Conservation (phyloP, 176 grass and related monocot species). For the Pontederia paniculata region DNA sequence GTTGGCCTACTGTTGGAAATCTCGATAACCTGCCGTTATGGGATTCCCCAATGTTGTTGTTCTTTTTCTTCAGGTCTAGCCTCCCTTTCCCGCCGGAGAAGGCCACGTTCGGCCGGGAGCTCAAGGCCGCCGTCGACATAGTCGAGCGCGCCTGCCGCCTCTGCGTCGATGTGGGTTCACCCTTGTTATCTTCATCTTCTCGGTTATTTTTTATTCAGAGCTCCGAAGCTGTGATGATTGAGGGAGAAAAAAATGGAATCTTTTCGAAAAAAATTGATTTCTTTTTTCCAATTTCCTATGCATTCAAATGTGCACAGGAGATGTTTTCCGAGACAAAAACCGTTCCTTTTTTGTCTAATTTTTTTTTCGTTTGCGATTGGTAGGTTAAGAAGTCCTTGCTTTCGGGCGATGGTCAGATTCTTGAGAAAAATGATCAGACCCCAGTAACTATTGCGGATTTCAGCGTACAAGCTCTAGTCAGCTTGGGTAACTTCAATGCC, state of each 20-base stretch:
- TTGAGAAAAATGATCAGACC: slow-evolving; percentile 72
- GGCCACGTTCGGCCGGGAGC: slow-evolving; percentile 46
- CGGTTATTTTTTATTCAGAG: slow-evolving; percentile 2
- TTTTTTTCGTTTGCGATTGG: slow-evolving; percentile 5
- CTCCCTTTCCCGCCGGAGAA: slow-evolving; percentile 49
- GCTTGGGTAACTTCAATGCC: slow-evolving; percentile 44
- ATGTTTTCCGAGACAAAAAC: background rate
- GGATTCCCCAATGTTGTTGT: too few relatives aligned
- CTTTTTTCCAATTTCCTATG: background rate
- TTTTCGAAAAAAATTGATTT: background rate
- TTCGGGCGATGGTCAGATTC: slow-evolving; percentile 46
- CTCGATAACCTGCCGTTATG: too few relatives aligned
- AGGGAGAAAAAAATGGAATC: background rate
- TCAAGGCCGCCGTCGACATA: slow-evolving; percentile 36
- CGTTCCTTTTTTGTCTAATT: background rate
- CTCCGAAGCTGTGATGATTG: background rate
- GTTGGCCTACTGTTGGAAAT: too few relatives aligned
- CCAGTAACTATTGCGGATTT: slow-evolving; percentile 85
- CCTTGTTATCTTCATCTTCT: slow-evolving; percentile 5
- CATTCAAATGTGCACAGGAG: background rate
- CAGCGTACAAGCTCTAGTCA: slow-evolving; percentile 84
- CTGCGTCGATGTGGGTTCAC: slow-evolving; percentile 62
- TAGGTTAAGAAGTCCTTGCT: slow-evolving; percentile 81
- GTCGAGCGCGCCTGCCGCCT: slow-evolving; percentile 64
- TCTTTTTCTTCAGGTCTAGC: slow-evolving; percentile 16